Percentiles rank a stretch among this genome's conserved stretches.
Evolutionary conservation across 352 stramenopile species (phyloP).

Genomic region (Globisporangium irregulare): DNA sequence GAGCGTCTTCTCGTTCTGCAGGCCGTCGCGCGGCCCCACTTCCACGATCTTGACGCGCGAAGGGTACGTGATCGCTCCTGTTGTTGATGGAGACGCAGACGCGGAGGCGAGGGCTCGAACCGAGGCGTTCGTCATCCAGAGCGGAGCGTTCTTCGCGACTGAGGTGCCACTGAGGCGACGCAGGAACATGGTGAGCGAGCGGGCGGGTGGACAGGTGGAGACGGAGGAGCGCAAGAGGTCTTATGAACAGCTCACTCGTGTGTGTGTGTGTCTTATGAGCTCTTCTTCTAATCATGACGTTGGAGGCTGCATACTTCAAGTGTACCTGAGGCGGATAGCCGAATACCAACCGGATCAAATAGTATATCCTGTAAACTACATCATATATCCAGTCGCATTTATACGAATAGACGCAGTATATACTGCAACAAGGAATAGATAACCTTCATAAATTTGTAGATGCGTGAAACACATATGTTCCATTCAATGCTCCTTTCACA

Average conservation of each 20-base stretch:
- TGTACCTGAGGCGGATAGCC: background rate
- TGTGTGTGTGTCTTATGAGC: background rate
- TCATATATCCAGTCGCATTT: too few relatives aligned
- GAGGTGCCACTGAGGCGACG: background rate
- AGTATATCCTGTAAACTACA: background rate
- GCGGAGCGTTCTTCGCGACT: background rate
- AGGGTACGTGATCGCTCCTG: slow-evolving; percentile 40
- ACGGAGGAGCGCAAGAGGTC: background rate
- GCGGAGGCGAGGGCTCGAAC: background rate
- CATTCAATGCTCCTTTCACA: background rate
- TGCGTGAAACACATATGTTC: too few relatives aligned
- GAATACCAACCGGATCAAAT: background rate
- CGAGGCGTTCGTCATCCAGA: slow-evolving; percentile 1
- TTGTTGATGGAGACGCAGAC: background rate
- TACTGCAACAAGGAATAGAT: too few relatives aligned
- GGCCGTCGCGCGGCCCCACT: slow-evolving; percentile 94
- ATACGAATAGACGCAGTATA: too few relatives aligned
- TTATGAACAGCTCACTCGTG: slow-evolving; percentile 9
- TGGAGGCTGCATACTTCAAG: background rate
- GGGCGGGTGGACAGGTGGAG: too few relatives aligned
- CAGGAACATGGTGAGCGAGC: background rate
- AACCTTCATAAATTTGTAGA: too few relatives aligned
- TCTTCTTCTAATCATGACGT: background rate
- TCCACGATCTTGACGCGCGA: slow-evolving; percentile 90
- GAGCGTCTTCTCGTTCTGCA: slow-evolving; percentile 93